Conservation (phyloP, 2,329 filamentous ascomycete genomes). For the Metarhizium robertsii region DNA sequence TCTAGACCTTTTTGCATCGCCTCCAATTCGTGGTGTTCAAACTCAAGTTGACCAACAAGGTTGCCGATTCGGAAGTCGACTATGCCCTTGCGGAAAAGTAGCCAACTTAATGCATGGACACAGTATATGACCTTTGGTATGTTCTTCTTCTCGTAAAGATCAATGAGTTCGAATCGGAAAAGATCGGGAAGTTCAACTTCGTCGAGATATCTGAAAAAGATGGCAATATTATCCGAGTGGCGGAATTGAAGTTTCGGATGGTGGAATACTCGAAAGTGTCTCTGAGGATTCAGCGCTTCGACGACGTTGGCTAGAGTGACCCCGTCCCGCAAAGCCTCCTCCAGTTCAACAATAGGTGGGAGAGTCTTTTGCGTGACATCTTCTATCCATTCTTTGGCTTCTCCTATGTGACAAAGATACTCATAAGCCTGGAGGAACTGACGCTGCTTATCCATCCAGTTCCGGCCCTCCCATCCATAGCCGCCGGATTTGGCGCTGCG, state of each 20-base stretch:
- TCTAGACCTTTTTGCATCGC: constrained; percentile 95
- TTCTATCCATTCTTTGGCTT: constrained; percentile 99
- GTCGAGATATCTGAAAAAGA: constrained; percentile 90
- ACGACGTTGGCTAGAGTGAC: constrained; percentile 93
- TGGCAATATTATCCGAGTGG: constrained; percentile 95
- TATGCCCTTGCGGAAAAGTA: constrained; percentile 91
- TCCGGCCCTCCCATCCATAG: constrained; percentile 71
- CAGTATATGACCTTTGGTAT: constrained; percentile 99
- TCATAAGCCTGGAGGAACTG: constrained; percentile 96
- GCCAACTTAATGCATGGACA: constrained; percentile 92
- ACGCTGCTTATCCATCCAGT: constrained; percentile 98
- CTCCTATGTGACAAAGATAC: constrained; percentile 96
- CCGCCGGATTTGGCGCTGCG: constrained; percentile 38
- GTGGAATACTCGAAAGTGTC: constrained; percentile 73
- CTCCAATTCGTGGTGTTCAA: constrained; percentile 95
- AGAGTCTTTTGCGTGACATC: constrained; percentile 76
- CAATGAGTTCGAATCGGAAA: constrained; percentile 93
- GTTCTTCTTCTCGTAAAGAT: constrained; percentile 99
- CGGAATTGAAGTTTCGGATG: constrained; percentile 80
- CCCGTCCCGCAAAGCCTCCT: constrained; percentile 85
- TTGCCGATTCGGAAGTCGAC: constrained; percentile 96
- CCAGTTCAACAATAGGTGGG: constrained; percentile 85
- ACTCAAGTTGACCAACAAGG: constrained; percentile 89
- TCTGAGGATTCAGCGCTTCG: constrained; percentile 72
- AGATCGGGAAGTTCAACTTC: constrained; percentile 89